A percentile compares a stretch with the other conserved stretches of the same genome.
phyloP scores from a whole-genome alignment of 1,284 basidiomycete genomes.

The Tilletia setariae region DNA sequence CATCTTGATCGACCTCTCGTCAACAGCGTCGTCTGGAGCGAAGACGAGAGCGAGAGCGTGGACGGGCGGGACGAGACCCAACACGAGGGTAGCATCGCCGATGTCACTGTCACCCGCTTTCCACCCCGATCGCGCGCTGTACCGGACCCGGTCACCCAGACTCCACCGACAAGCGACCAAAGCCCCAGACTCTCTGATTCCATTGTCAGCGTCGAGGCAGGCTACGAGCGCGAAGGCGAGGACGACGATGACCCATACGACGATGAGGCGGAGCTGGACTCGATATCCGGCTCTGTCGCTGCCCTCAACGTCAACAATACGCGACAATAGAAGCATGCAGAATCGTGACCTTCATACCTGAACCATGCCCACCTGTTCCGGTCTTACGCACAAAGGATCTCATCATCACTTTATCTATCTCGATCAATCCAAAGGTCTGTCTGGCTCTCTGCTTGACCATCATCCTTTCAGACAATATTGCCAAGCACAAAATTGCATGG shows the following conservation, averaged over 20 bases:
- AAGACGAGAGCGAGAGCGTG: neutral
- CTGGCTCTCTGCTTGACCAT: too few species aligned
- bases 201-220: neutral
- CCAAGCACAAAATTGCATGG: too few species aligned
- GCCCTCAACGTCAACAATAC: neutral
- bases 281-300: neutral
- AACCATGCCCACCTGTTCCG: too few species aligned
- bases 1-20: neutral
- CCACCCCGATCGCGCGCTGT: neutral
- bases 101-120: neutral
- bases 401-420: too few species aligned
- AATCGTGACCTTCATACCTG: neutral
- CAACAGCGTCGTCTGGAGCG: slow-evolving; percentile 10
- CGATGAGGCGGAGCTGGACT: neutral
- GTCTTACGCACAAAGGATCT: too few species aligned
- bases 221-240: slow-evolving; percentile 2
- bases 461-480: too few species aligned
- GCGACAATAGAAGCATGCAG: neutral
- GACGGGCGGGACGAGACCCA: neutral
- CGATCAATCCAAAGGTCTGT: too few species aligned
- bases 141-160: neutral
- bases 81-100: neutral
- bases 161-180: neutral
- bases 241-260: neutral
- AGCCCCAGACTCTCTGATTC: neutral